Percentiles rank a stretch among this genome's conserved stretches.
These are phyloP conservation scores for Calonectria leucothoes DNA, from an alignment of 2,329 filamentous ascomycete genomes.

Conservation along the genomic window DNA sequence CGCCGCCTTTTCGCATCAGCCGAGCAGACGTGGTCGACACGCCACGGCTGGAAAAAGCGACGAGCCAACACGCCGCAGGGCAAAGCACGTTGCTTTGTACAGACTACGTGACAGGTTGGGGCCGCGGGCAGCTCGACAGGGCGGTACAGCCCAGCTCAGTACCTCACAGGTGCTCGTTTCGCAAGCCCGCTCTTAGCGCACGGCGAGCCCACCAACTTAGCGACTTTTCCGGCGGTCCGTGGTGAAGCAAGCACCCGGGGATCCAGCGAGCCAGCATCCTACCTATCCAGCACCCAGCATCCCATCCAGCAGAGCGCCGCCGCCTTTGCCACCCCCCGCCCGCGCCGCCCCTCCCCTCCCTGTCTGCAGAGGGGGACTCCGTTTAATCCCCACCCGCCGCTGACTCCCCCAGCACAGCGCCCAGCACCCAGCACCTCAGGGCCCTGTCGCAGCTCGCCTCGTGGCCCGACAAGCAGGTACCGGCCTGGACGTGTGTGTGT, in stretches of 20 bases:
- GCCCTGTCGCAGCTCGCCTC: conserved; percentile 2
- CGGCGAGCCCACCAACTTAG: conserved; percentile 23
- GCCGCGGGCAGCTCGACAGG: not conserved
- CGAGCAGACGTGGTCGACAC: not conserved
- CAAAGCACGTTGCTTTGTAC: not conserved
- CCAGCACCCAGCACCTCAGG: not conserved
- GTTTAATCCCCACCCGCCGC: not conserved
- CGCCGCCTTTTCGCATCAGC: not conserved
- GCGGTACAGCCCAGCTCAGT: conserved; percentile 1
- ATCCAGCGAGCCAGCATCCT: conserved; percentile 7
- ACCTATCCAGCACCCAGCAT: not conserved
- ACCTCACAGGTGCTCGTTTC: not conserved
- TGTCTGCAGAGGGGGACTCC: not conserved
- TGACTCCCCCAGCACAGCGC: not conserved
- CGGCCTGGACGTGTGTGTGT: not conserved
- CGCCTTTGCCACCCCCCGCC: conserved; percentile 7
- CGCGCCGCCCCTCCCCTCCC: not conserved
- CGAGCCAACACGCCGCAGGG: not conserved
- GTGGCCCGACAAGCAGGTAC: not conserved
- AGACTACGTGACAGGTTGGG: not conserved
- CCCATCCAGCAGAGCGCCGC: not conserved
- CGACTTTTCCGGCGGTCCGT: conserved; percentile 21
- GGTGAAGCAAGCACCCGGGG: not conserved
- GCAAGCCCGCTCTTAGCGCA: conserved; percentile 21
- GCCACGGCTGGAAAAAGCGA: not conserved